phyloP scores from a whole-genome alignment of 176 grass and related monocot genomes.

The Olyra latifolia region DNA sequence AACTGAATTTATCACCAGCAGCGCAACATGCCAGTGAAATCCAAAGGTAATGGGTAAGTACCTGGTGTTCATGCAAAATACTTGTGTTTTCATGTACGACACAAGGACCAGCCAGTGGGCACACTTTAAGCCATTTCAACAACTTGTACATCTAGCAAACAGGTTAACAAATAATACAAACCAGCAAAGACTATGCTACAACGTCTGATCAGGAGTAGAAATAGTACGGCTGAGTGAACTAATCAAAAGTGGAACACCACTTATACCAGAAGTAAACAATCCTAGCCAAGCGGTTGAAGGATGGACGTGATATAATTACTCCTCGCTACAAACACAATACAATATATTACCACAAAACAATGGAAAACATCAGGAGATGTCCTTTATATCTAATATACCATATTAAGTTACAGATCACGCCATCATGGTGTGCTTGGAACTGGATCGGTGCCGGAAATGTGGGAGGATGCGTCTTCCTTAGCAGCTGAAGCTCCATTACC shows the following conservation, averaged over 20 bases:
- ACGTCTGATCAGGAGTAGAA: conserved; percentile 9
- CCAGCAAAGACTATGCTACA: conserved; percentile 40
- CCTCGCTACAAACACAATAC: conserved; percentile 41
- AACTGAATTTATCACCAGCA: not conserved
- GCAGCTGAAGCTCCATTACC: conserved; percentile 5
- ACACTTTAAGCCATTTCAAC: conserved; percentile 8
- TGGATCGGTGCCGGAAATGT: conserved; percentile 44
- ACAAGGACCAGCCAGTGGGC: not conserved
- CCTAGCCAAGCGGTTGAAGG: conserved; percentile 12
- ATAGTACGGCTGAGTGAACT: conserved; percentile 13
- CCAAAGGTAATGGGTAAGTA: not conserved
- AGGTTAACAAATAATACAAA: conserved; percentile 37
- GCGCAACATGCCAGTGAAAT: not conserved
- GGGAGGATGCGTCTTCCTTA: conserved; percentile 57
- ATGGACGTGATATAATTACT: conserved; percentile 36
- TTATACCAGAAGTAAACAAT: conserved; percentile 25
- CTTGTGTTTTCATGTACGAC: not conserved
- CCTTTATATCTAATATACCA: conserved; percentile 56
- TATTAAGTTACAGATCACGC: conserved; percentile 33
- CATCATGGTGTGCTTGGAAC: conserved; percentile 58
- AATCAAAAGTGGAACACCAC: conserved; percentile 35
- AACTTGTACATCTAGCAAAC: conserved; percentile 26
- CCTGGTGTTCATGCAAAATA: too few species aligned
- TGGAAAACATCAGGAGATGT: conserved; percentile 32
- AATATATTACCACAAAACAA: conserved; percentile 59